phyloP scores from a whole-genome alignment of 1,284 basidiomycete species.

The Ustanciosporium gigantosporum region DNA sequence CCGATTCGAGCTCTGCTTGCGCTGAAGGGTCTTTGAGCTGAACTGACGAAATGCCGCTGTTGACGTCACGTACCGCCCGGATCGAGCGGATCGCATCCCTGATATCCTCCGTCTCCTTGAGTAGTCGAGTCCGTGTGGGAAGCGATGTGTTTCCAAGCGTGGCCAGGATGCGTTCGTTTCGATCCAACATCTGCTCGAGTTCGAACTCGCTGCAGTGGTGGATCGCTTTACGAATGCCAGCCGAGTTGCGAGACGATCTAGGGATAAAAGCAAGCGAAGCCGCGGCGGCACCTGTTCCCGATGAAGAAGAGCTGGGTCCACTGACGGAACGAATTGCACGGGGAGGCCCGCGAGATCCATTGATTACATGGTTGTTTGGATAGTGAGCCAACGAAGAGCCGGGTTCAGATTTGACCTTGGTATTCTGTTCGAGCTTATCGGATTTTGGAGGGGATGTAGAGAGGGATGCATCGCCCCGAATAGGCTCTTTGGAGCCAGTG shows the following conservation, averaged over 20 bases:
- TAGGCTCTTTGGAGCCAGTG: constrained; percentile 32
- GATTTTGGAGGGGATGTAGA: constrained; percentile 6
- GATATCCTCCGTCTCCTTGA: constrained; percentile 20
- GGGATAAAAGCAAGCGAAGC: constrained; percentile 39
- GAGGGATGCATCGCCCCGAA: constrained; percentile 20
- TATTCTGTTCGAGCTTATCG: not conserved
- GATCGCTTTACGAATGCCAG: constrained; percentile 28
- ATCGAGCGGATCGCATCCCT: constrained; percentile 24
- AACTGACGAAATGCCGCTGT: constrained; percentile 19
- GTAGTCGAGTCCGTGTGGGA: constrained; percentile 19
- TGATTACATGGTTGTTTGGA: too few relatives aligned
- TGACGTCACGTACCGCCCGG: constrained; percentile 24
- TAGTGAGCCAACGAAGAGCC: too few relatives aligned
- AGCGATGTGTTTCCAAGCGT: constrained; percentile 9
- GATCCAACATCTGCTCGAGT: constrained; percentile 39
- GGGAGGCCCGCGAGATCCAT: too few relatives aligned
- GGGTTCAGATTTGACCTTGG: constrained; percentile 15
- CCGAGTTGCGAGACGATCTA: constrained; percentile 20
- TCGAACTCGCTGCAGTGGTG: constrained; percentile 35
- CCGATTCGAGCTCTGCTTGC: constrained; percentile 28
- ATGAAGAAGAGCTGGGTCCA: too few relatives aligned
- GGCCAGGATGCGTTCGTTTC: constrained; percentile 33
- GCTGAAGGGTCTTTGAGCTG: constrained; percentile 21
- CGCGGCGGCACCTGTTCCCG: not conserved
- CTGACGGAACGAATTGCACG: too few relatives aligned